These are phyloP conservation scores for Agaricales sp. DNA, from an alignment of 1,284 basidiomycete genomes.

Conservation along the genomic window DNA sequence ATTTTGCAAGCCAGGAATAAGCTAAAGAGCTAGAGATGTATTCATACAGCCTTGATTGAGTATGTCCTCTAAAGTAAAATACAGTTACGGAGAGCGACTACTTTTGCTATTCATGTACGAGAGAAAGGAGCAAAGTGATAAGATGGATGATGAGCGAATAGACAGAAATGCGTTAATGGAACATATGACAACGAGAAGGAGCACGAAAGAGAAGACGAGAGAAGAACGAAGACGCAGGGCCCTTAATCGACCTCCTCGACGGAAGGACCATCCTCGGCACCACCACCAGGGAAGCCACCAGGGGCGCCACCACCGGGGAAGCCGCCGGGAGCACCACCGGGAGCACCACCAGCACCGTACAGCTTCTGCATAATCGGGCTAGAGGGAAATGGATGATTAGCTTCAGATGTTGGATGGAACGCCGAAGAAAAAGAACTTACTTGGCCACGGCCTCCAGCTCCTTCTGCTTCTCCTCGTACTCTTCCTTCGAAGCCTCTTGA, in stretches of 20 bases:
- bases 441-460: conserved; percentile 87
- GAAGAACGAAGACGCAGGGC: no score
- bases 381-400: conserved; percentile 8
- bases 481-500: conserved; percentile 90
- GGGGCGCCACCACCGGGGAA: conserved; percentile 40
- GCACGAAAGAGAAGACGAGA: conserved; percentile 8
- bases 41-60: background rate
- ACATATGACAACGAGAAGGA: conserved; percentile 9
- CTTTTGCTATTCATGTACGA: background rate
- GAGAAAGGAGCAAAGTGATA: background rate
- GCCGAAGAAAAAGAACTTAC: conserved; percentile 16
- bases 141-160: no score
- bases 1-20: no score
- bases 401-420: conserved; percentile 8
- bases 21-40: no score
- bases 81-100: background rate
- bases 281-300: conserved; percentile 42
- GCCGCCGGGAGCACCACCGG: conserved; percentile 40
- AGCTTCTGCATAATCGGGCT: conserved; percentile 91
- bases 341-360: conserved; percentile 68
- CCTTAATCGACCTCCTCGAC: conserved; percentile 82
- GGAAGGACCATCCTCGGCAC: conserved; percentile 69
- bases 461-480: conserved; percentile 94
- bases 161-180: conserved; percentile 3
- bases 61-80: background rate